phyloP scores from a whole-genome alignment of 2,329 filamentous ascomycete species.

The Exophiala xenobiotica region DNA sequence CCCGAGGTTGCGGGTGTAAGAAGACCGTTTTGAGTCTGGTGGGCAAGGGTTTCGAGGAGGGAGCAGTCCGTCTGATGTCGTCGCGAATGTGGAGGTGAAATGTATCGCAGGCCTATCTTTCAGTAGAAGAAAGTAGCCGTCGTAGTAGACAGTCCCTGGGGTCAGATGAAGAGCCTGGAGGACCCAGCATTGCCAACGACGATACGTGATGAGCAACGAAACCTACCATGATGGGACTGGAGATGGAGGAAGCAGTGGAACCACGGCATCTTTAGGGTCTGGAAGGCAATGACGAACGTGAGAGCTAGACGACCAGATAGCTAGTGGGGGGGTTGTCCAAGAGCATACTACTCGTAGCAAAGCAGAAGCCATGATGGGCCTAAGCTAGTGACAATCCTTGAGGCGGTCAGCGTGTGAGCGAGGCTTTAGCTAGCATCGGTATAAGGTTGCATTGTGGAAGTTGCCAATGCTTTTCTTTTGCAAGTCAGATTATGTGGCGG shows the following conservation, averaged over 20 bases:
- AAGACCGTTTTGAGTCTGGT: neutral
- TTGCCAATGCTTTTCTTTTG: neutral
- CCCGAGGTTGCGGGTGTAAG: neutral
- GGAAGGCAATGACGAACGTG: slow-evolving; percentile 1
- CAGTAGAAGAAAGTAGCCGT: neutral
- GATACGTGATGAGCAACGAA: slow-evolving; percentile 2
- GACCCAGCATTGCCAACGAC: neutral
- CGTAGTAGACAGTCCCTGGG: neutral
- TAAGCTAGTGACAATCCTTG: neutral
- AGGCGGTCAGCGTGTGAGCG: neutral
- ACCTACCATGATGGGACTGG: slow-evolving; percentile 4
- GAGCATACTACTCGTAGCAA: neutral
- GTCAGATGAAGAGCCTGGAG: neutral
- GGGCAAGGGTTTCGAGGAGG: neutral
- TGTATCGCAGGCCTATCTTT: neutral
- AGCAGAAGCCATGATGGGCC: neutral
- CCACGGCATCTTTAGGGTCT: slow-evolving; percentile 1
- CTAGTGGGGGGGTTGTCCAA: neutral
- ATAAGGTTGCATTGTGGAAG: slow-evolving; percentile 1
- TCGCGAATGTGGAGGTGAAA: neutral
- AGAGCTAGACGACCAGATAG: neutral
- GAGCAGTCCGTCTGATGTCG: neutral
- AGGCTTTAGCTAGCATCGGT: neutral
- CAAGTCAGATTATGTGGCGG: no score
- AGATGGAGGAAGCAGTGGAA: slow-evolving; percentile 3